Conservation (phyloP, 306 rosid species). For the Biancaea sappan region DNA sequence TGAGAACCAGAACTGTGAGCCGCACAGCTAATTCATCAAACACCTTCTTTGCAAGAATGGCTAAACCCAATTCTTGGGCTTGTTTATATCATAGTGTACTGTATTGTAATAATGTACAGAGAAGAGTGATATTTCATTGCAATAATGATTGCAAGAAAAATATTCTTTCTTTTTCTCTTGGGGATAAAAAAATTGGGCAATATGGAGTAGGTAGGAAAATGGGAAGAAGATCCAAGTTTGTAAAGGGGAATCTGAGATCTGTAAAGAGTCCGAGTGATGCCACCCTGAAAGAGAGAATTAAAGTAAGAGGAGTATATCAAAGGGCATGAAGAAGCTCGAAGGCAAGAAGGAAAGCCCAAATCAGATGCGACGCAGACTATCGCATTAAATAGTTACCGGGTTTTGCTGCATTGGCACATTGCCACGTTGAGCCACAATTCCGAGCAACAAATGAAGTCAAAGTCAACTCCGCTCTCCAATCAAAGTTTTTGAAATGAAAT, state of each 20-base stretch:
- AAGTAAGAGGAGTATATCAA: background rate
- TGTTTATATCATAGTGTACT: background rate
- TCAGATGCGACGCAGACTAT: constrained; percentile 27
- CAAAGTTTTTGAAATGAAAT: too few relatives aligned
- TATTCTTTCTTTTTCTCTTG: background rate
- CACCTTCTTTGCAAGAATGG: constrained; percentile 1
- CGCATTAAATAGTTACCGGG: constrained; percentile 16
- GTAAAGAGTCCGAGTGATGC: constrained; percentile 36
- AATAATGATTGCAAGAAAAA: constrained; percentile 4
- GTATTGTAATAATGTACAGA: constrained; percentile 1
- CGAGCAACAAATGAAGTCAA: constrained; percentile 1
- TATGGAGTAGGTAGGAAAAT: constrained; percentile 30
- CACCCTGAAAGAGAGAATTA: constrained; percentile 16
- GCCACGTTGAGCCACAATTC: constrained; percentile 15
- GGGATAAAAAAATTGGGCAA: constrained; percentile 9
- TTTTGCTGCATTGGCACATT: background rate
- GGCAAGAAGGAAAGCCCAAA: background rate
- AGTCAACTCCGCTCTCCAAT: too few relatives aligned
- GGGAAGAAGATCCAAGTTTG: background rate
- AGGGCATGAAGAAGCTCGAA: background rate
- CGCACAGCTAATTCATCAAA: background rate
- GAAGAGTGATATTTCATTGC: constrained; percentile 19
- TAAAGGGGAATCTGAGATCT: constrained; percentile 41
- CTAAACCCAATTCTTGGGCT: constrained; percentile 5
- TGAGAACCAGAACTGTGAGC: background rate